Evolutionary conservation across 176 grass and related monocot genomes (phyloP).

Genomic region (Eleusine coracana): DNA sequence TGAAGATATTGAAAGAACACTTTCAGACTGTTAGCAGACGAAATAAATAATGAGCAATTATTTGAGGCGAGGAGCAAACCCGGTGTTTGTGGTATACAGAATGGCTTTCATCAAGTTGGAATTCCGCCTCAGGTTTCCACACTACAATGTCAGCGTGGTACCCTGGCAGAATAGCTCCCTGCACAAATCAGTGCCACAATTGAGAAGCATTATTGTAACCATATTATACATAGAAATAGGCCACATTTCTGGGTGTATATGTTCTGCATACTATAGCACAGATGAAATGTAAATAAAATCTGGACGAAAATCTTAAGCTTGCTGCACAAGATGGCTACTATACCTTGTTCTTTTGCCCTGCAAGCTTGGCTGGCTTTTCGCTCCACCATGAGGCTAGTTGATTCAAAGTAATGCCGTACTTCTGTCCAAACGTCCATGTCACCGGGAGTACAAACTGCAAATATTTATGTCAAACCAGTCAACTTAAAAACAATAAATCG

Average conservation of each 20-base stretch:
- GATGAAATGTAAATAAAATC: too few relatives aligned
- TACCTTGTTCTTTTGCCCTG: constrained; percentile 87
- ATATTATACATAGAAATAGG: too few relatives aligned
- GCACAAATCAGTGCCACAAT: not conserved
- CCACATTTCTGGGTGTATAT: too few relatives aligned
- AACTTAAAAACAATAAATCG: not conserved
- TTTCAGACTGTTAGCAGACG: not conserved
- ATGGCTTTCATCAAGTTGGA: constrained; percentile 74
- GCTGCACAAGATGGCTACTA: too few relatives aligned
- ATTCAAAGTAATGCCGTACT: constrained; percentile 71
- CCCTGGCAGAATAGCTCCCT: constrained; percentile 74
- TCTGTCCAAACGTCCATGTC: constrained; percentile 85
- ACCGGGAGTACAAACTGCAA: constrained; percentile 93
- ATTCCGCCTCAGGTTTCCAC: constrained; percentile 84
- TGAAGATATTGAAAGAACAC: not conserved
- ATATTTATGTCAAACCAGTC: constrained; percentile 13
- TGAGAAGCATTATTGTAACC: too few relatives aligned
- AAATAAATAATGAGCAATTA: not conserved
- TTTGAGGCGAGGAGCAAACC: constrained; percentile 47
- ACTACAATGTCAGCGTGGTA: constrained; percentile 93
- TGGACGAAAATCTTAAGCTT: too few relatives aligned
- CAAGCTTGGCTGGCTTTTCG: constrained; percentile 82
- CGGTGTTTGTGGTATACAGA: constrained; percentile 81
- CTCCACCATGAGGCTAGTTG: constrained; percentile 91
- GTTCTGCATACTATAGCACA: too few relatives aligned